phyloP scores from a whole-genome alignment of 2,329 filamentous ascomycete species.

The Xylariaceae sp. region DNA sequence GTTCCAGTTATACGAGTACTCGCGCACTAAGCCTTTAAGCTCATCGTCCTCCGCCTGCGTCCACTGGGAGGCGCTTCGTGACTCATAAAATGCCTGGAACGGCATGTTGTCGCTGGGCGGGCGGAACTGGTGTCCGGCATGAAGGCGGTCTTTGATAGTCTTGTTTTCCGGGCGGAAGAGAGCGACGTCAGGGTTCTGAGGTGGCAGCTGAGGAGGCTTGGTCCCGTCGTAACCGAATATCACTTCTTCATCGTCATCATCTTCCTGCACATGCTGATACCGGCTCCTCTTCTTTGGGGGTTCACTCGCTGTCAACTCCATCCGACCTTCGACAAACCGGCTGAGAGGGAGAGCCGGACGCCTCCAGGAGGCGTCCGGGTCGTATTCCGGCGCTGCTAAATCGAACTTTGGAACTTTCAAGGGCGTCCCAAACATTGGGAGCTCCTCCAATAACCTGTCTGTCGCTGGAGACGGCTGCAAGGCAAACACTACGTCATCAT shows the following conservation, averaged over 20 bases:
- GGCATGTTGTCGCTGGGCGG: conserved; percentile 94
- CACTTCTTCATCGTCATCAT: conserved; percentile 41
- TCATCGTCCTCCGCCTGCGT: conserved; percentile 86
- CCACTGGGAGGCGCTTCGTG: conserved; percentile 84
- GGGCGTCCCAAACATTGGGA: conserved; percentile 71
- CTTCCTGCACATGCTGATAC: conserved; percentile 73
- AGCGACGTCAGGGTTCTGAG: conserved; percentile 71
- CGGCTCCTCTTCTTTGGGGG: conserved; percentile 72
- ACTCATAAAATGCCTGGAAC: conserved; percentile 83
- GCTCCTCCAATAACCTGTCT: conserved; percentile 71
- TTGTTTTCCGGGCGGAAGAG: conserved; percentile 89
- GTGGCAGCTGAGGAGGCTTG: conserved; percentile 44
- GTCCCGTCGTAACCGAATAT: conserved; percentile 31
- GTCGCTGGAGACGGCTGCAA: conserved; percentile 68
- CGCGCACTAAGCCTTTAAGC: conserved; percentile 74
- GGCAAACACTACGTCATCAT: conserved; percentile 75
- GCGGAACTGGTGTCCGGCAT: conserved; percentile 86
- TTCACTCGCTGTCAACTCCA: conserved; percentile 61
- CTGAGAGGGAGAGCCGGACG: conserved; percentile 76
- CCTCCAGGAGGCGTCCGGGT: conserved; percentile 68
- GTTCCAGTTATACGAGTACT: conserved; percentile 97
- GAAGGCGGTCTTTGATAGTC: conserved; percentile 79
- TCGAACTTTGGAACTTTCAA: conserved; percentile 55
- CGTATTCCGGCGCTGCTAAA: conserved; percentile 50
- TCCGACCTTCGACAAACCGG: conserved; percentile 77